Conservation (phyloP, 129 eudicot species). For the Smallanthus sonchifolius region DNA sequence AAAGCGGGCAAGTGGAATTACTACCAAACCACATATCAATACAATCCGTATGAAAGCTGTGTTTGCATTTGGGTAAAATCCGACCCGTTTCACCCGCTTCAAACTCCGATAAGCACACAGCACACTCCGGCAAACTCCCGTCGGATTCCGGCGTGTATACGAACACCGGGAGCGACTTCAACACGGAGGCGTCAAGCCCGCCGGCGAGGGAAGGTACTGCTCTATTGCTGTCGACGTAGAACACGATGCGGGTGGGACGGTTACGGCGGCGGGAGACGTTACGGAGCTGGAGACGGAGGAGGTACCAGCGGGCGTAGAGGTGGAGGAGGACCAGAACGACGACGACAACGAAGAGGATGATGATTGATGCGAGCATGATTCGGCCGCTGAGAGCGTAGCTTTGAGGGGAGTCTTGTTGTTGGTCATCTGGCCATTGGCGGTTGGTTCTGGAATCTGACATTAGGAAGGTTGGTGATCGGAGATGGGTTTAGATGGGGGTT, state of each 20-base stretch:
- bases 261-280: conserved; percentile 38
- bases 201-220: not conserved
- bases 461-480: not conserved
- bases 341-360: conserved; percentile 64
- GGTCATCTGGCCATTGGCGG: not conserved
- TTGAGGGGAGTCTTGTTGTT: conserved; percentile 5
- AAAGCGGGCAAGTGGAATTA: conserved; percentile 79
- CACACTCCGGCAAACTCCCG: conserved; percentile 46
- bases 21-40: conserved; percentile 91
- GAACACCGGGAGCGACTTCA: conserved; percentile 54
- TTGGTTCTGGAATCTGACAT: conserved; percentile 6
- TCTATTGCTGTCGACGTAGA: conserved; percentile 39
- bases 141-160: conserved; percentile 30
- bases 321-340: conserved; percentile 52
- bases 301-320: conserved; percentile 77
- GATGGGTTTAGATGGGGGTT: not conserved
- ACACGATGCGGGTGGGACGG: conserved; percentile 44
- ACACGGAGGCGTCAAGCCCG: conserved; percentile 42
- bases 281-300: conserved; percentile 48
- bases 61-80: conserved; percentile 66
- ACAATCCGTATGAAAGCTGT: conserved; percentile 68
- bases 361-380: conserved; percentile 75
- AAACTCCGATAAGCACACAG: conserved; percentile 93
- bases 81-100: conserved; percentile 57
- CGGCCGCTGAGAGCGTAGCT: conserved; percentile 66